Percentiles rank a stretch among this genome's conserved stretches.
Evolutionary conservation across 2,329 filamentous ascomycete species (phyloP).

Genomic region (Phyllosticta citribraziliensis): DNA sequence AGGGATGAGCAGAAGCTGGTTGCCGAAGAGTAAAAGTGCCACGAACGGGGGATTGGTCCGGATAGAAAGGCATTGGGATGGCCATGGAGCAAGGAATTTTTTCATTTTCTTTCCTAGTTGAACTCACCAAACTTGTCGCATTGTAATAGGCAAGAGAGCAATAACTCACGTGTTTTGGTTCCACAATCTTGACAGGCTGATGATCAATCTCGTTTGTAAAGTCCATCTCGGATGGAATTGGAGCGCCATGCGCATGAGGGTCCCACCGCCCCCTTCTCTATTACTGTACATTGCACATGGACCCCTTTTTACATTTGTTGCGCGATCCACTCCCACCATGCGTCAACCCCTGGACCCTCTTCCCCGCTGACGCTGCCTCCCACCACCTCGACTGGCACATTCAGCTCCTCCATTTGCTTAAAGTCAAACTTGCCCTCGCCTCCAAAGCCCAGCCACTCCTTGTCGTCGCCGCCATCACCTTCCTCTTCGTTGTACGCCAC

Average conservation of each 20-base stretch:
- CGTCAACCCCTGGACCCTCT: constrained; percentile 60
- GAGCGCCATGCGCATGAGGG: not conserved
- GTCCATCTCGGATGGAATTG: not conserved
- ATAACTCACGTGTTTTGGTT: not conserved
- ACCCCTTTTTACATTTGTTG: constrained; percentile 48
- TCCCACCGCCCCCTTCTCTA: not conserved
- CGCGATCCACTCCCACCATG: constrained; percentile 89
- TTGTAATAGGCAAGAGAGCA: not conserved
- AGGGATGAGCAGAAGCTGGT: constrained; percentile 68
- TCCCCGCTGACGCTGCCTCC: constrained; percentile 59
- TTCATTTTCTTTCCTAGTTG: not conserved
- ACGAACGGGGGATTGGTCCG: not conserved
- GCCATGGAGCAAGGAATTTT: constrained; percentile 2
- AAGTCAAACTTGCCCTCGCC: constrained; percentile 73
- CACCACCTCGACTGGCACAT: constrained; percentile 65
- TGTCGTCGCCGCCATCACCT: constrained; percentile 41
- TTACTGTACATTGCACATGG: not conserved
- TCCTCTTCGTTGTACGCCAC: constrained; percentile 63
- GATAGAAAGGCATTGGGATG: constrained; percentile 8
- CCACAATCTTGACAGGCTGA: not conserved
- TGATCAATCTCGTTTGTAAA: not conserved
- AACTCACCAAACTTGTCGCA: not conserved
- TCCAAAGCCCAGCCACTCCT: constrained; percentile 70
- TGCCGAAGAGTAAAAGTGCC: constrained; percentile 48
- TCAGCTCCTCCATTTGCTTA: constrained; percentile 70